These are phyloP conservation scores for Adansonia digitata DNA, from an alignment of 345 rosid species.

Conservation along the genomic window DNA sequence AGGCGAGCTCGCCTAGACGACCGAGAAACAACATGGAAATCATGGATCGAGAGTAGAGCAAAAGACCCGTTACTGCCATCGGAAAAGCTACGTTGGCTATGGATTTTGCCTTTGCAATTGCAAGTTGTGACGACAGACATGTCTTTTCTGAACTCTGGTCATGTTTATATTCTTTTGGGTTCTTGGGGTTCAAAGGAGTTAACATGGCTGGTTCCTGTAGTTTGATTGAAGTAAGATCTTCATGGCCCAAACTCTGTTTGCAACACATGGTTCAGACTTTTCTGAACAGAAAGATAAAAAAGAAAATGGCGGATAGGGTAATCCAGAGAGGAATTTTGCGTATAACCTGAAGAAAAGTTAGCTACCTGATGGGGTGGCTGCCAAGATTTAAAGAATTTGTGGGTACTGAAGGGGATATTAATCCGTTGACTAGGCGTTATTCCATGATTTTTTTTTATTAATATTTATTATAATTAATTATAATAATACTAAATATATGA, in stretches of 20 bases:
- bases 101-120: constrained; percentile 45
- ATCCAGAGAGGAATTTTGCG: not conserved
- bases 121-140: constrained; percentile 22
- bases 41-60: constrained; percentile 72
- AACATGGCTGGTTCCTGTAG: constrained; percentile 25
- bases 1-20: constrained; percentile 59
- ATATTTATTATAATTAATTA: no score
- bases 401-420: not conserved
- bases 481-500: no score
- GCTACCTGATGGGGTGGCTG: not conserved
- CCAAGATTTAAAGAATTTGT: not conserved
- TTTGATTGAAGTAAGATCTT: constrained; percentile 3
- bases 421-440: no score
- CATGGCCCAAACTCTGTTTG: constrained; percentile 12
- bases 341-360: not conserved
- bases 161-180: constrained; percentile 31
- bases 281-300: no score
- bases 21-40: constrained; percentile 89
- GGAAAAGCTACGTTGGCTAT: constrained; percentile 59
- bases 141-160: constrained; percentile 18
- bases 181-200: constrained; percentile 32
- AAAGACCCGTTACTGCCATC: constrained; percentile 55
- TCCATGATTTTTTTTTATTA: no score
- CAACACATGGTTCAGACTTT: no score
- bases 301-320: not conserved